Evolutionary conservation across 2,329 filamentous ascomycete genomes (phyloP), one percentile per base, ranked within the genome.

Genomic region (Phialophora expanda): DNA sequence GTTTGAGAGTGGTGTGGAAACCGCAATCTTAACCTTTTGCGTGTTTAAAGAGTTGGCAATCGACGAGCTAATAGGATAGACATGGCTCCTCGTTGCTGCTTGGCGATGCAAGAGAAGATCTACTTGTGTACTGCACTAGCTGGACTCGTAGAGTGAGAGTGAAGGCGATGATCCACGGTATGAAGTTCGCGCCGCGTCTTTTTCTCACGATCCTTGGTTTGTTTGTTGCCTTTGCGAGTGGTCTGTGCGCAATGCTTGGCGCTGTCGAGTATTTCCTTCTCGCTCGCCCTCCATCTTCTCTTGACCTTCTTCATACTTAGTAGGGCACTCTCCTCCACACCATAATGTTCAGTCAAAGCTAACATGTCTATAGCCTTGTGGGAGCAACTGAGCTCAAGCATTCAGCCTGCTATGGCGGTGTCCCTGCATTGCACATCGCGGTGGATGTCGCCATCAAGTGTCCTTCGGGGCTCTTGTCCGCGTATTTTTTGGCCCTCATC

Each of bases 381-480:
- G 63, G 63, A 67, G 63, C 61, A 46, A 58, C 64, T 62, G 51
- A 60, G 69, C 67, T 72, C 70, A 72, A 71, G 68, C 68, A 72
- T 58, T 55, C 56, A 61, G 62, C 64, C 67, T 53, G 59, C 62
- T 68, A 67, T 66, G 54, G 66, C 60, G 58, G 64, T 68, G 65
- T 67, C 70, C 64, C 67, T 71, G 62, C 70, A 71, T 72, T 72
- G 69, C 70, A 71, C 69, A 71, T 64, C 70, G 70, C 62, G 66
- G 69, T 61, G 65, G 70, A 66, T 41, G 53, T 66, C 59, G 50
- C 56, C 61, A 68, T 70, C 69, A 69, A 71, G 65, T 69, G 61
- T 71, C 69, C 67, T 72, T 72, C 69, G 68, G 70, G 65, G 68
- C 64, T 71, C 66, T 71, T 67, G 68, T 68, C 58, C 67, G 70